These are phyloP conservation scores for Coemansia sp. DNA, from an alignment of 192 early-diverging fungal species.

Conservation along the genomic window DNA sequence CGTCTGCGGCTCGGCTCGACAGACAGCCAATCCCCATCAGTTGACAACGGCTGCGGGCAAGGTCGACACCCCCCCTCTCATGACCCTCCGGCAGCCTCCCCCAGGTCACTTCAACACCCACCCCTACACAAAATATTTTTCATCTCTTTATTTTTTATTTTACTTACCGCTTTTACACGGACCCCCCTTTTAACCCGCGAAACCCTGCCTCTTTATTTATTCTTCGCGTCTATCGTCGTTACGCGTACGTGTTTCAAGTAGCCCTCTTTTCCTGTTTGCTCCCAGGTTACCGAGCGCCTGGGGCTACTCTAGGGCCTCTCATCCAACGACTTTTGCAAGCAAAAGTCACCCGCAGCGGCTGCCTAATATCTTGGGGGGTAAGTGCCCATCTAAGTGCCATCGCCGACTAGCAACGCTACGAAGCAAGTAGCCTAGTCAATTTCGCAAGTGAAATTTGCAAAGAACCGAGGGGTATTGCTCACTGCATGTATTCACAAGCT, in stretches of 20 bases:
- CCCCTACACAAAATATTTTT: background rate
- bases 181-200: constrained; percentile 5
- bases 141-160: background rate
- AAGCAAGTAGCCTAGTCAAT: background rate
- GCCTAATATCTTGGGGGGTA: too few species aligned
- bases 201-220: constrained; percentile 13
- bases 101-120: background rate
- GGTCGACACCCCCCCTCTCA: background rate
- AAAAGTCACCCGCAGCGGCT: too few species aligned
- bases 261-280: background rate
- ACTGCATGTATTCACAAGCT: too few species aligned
- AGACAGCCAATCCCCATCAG: background rate
- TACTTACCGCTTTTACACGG: background rate
- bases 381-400: too few species aligned
- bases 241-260: background rate
- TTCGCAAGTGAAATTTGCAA: background rate
- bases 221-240: background rate
- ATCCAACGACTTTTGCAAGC: background rate
- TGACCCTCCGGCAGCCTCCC: background rate
- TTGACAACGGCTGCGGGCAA: background rate
- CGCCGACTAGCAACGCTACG: too few species aligned
- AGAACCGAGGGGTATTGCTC: too few species aligned
- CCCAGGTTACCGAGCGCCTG: background rate
- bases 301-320: background rate
- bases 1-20: background rate